These are phyloP conservation scores for Hericium coralloides DNA, from an alignment of 768 basidiomycete species.

Conservation along the genomic window DNA sequence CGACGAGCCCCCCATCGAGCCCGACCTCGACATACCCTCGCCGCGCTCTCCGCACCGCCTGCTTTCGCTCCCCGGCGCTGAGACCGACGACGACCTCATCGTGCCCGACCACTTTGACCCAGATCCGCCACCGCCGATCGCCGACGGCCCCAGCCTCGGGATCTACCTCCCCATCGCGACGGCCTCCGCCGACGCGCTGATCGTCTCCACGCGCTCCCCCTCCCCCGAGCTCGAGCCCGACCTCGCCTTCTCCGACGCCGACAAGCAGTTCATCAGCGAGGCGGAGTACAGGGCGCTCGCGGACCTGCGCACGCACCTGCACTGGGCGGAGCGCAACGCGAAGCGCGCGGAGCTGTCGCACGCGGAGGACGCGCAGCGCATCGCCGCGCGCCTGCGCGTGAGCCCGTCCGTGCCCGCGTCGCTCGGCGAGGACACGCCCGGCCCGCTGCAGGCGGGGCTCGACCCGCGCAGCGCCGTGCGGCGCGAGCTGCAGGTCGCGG, in stretches of 20 bases:
- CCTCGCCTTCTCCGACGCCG: conserved; percentile 6
- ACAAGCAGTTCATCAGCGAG: conserved; percentile 3
- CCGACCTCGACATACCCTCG: not conserved
- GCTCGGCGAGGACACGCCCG: not conserved
- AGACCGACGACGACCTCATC: conserved; percentile 28
- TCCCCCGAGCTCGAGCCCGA: conserved; percentile 4
- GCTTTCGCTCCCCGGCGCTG: conserved; percentile 33
- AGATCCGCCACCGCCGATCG: not conserved
- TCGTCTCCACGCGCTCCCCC: conserved; percentile 4
- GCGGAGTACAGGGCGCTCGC: conserved; percentile 10
- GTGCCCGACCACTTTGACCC: conserved; percentile 4
- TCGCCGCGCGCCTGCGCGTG: conserved; percentile 10
- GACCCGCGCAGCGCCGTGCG: conserved; percentile 21
- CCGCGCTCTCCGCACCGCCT: conserved; percentile 13
- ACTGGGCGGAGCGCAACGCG: conserved; percentile 13
- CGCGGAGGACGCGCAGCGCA: conserved; percentile 7
- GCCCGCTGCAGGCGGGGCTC: conserved; percentile 15
- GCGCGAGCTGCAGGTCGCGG: conserved; percentile 20
- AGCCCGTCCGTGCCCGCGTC: conserved; percentile 8
- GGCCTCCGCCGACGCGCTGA: conserved; percentile 7
- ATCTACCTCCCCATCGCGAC: conserved; percentile 13
- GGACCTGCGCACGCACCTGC: conserved; percentile 9
- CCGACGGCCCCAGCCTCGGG: conserved; percentile 6
- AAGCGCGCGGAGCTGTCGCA: conserved; percentile 10
- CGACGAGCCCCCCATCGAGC: not conserved